phyloP scores from a whole-genome alignment of 129 eudicot genomes.

The Chrysanthemum lavandulifolium region DNA sequence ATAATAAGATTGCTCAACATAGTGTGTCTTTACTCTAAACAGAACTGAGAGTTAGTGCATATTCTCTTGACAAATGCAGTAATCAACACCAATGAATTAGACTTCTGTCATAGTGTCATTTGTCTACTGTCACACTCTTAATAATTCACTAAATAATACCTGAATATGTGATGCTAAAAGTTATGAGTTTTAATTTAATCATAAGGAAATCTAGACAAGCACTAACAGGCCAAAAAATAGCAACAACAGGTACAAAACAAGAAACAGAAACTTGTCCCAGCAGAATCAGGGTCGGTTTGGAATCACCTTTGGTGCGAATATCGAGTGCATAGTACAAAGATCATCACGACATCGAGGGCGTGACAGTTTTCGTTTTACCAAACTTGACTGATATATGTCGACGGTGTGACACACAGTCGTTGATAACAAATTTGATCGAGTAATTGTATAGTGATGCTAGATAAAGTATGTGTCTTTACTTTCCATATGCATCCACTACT shows the following conservation, averaged over 20 bases:
- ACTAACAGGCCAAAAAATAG: constrained; percentile 23
- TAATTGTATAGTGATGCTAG: constrained; percentile 8
- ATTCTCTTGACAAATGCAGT: constrained; percentile 22
- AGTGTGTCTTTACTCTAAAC: constrained; percentile 21
- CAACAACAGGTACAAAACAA: constrained; percentile 29
- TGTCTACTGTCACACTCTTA: neutral
- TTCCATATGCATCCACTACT: constrained; percentile 10
- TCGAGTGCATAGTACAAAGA: constrained; percentile 12
- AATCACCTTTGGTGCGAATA: neutral
- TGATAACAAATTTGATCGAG: constrained; percentile 13
- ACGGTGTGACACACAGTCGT: constrained; percentile 10
- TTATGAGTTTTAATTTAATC: neutral
- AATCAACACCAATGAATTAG: constrained; percentile 1
- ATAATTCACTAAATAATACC: neutral
- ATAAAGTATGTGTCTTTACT: constrained; percentile 11
- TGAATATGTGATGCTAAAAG: no score
- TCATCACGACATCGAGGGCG: neutral
- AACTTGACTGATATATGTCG: no score
- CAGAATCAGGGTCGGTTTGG: constrained; percentile 28
- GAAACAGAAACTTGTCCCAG: constrained; percentile 11
- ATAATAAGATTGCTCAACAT: constrained; percentile 1
- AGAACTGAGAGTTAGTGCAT: constrained; percentile 10
- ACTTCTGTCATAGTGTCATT: neutral
- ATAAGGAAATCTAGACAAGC: neutral
- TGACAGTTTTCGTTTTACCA: no score